Percentiles rank a stretch among this genome's conserved stretches.
phyloP scores from a whole-genome alignment of 768 basidiomycete species.

The Agrocybe praecox region DNA sequence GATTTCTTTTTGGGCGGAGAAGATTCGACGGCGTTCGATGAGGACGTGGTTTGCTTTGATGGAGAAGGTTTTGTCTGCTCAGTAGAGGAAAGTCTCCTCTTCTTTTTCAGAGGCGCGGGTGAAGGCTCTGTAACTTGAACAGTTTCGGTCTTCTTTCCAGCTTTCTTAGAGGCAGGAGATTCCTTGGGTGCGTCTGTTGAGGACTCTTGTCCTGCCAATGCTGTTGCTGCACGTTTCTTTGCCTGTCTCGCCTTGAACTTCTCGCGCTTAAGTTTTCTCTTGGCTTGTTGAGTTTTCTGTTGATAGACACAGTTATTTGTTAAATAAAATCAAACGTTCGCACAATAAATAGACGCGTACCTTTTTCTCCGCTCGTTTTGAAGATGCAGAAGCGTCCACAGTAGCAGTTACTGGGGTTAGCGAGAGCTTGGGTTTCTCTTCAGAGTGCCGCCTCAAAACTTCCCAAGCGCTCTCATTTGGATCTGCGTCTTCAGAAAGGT shows the following conservation, averaged over 20 bases:
- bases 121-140: not conserved
- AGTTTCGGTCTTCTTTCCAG: conserved; percentile 8
- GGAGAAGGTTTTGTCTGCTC: not conserved
- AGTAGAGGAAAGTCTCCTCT: not conserved
- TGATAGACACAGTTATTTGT: not conserved
- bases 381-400: conserved; percentile 26
- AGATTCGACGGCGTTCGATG: not conserved
- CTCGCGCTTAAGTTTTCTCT: conserved; percentile 48
- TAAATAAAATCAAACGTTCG: not conserved
- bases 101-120: not conserved
- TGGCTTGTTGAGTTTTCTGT: conserved; percentile 50
- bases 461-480: conserved; percentile 51
- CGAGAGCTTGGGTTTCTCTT: conserved; percentile 27
- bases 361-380: conserved; percentile 66
- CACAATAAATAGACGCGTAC: conserved; percentile 32
- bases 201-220: not conserved
- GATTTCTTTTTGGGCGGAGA: conserved; percentile 1
- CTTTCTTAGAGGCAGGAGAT: conserved; percentile 21
- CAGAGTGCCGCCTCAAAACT: conserved; percentile 31
- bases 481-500: conserved; percentile 39
- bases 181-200: not conserved
- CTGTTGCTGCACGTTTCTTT: conserved; percentile 3
- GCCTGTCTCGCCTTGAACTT: conserved; percentile 22
- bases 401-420: conserved; percentile 20
- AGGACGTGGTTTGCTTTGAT: not conserved